Percentiles rank a stretch among this genome's conserved stretches.
These are phyloP conservation scores for Xylaria sp. DNA, from an alignment of 2,329 filamentous ascomycete genomes.

Conservation along the genomic window DNA sequence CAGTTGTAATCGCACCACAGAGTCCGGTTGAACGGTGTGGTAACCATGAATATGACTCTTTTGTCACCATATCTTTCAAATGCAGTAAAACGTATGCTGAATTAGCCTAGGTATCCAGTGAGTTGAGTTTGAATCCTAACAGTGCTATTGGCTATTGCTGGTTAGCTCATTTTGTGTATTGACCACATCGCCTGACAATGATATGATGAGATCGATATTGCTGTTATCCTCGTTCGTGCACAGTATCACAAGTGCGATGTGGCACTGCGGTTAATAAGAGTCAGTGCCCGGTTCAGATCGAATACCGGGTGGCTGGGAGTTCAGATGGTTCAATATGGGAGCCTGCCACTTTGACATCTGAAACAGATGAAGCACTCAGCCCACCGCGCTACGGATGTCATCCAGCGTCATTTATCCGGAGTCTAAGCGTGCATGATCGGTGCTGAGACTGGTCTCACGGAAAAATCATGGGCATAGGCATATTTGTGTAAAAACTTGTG, in stretches of 20 bases:
- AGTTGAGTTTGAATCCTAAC: too few species aligned
- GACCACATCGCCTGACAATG: neutral
- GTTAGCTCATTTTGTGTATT: too few species aligned
- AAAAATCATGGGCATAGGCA: neutral
- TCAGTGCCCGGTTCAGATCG: neutral
- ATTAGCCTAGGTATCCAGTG: too few species aligned
- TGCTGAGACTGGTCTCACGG: neutral
- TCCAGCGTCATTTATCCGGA: neutral
- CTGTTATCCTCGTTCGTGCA: neutral
- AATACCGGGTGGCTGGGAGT: constrained; percentile 3
- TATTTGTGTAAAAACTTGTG: too few species aligned
- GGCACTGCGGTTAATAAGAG: neutral
- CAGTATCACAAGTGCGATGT: neutral
- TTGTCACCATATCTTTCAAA: neutral
- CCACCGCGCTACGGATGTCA: neutral
- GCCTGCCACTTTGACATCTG: too few species aligned
- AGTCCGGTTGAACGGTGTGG: neutral
- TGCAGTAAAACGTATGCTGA: too few species aligned
- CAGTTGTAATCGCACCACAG: neutral
- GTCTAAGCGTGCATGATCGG: constrained; percentile 2
- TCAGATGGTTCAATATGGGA: neutral
- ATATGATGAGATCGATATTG: neutral
- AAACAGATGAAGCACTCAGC: neutral
- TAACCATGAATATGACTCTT: neutral
- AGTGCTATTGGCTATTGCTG: too few species aligned